phyloP scores from a whole-genome alignment of 139 green algal species.

The Haematococcus lacustris region DNA sequence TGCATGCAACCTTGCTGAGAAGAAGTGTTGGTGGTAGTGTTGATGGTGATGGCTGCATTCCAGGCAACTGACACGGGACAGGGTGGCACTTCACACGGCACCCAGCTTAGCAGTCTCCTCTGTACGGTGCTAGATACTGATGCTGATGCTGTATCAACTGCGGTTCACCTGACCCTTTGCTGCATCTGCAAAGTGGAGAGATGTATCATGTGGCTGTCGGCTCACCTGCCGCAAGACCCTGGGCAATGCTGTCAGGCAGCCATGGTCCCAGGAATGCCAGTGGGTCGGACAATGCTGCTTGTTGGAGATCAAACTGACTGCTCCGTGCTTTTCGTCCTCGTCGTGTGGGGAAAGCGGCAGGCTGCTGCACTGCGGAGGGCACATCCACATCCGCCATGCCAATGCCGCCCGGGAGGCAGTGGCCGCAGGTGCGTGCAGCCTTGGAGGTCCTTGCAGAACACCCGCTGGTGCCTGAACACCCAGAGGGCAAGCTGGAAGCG shows the following conservation, averaged over 20 bases:
- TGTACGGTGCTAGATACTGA: too few species aligned
- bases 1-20: too few species aligned
- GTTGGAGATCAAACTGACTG: conserved; percentile 11
- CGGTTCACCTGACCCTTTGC: too few species aligned
- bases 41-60: too few species aligned
- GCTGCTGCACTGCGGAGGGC: conserved; percentile 34
- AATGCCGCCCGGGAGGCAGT: conserved; percentile 45
- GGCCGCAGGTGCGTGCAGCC: conserved; percentile 57
- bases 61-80: too few species aligned
- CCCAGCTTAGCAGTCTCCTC: too few species aligned
- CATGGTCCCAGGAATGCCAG: conserved; percentile 72
- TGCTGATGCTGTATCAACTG: too few species aligned
- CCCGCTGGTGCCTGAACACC: conserved; percentile 86
- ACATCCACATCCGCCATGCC: conserved; percentile 48
- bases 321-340: background rate
- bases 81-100: too few species aligned
- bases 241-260: conserved; percentile 45
- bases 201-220: too few species aligned
- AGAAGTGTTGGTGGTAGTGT: too few species aligned
- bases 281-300: too few species aligned
- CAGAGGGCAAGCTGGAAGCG: conserved; percentile 81
- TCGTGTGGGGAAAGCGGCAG: background rate
- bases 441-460: conserved; percentile 62
- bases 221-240: conserved; percentile 58
- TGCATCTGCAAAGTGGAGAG: too few species aligned